Base-by-base conservation (phyloP, 306 rosid genomes). In the Cucurbita maxima region DNA sequence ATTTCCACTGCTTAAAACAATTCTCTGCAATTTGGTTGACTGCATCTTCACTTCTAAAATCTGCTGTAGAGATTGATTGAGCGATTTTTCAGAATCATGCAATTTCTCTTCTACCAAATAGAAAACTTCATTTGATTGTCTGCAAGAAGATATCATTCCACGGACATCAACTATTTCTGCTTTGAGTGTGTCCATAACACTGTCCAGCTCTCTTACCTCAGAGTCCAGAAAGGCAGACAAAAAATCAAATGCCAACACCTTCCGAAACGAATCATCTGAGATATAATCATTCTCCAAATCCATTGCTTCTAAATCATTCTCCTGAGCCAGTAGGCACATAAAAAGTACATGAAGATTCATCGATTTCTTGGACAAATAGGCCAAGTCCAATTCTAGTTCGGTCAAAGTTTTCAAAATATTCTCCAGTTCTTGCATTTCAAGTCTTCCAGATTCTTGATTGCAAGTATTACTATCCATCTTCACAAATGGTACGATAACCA, bases 141-240 rank as follows among this genome's bases (percentile, higher is more conserved):
- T 83, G 87, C 91, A 89, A 38, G 96, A 86, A 81, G 86, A 87
- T 76, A 86, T 82, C 78, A 77, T 84, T 60, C 51, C 83, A 82
- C 79, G 92, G 75, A 91, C 92, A 75, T 84, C 84, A 78, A 87
- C 76, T 37, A 85, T 83, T 79, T 87, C 96, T 76, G 77, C 87
- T 75, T 80, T 87, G 76, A 91, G 85, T 77, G 83, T 79, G 67
- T 76, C 96, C 92, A 89, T 83, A 90, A 85, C 86, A 82, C 73
- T 67, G 83, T 84, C 91, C 85, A 95, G 85, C 88, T 85, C 96
- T 86, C 87, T 86, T 79, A 85, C 96, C 90, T 91, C 99, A 14
- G 90, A 86, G 79, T 86, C 90, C 71, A 95, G 86, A 78, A 95
- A 76, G 75, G 83, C 84, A 53, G 90, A 91, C 86, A 89, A 84